Evolutionary conservation across 2,329 filamentous ascomycete species (phyloP).

Genomic region (Colletotrichum musae): DNA sequence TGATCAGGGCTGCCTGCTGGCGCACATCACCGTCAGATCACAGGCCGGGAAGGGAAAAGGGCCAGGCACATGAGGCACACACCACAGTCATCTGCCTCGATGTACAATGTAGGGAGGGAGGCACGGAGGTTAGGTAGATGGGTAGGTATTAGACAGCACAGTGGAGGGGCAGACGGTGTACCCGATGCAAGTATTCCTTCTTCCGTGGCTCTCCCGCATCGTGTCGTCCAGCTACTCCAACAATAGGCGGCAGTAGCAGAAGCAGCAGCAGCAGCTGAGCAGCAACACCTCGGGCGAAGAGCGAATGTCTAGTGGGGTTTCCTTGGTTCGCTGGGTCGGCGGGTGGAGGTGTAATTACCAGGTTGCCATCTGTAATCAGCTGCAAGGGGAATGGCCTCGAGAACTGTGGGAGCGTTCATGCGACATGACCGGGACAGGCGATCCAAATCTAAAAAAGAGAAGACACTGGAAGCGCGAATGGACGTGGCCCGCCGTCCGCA

Average conservation of each 20-base stretch:
- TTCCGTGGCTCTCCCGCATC: background rate
- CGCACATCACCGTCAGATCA: slow-evolving; percentile 19
- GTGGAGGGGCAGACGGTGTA: slow-evolving; percentile 34
- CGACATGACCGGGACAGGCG: slow-evolving; percentile 41
- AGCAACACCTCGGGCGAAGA: background rate
- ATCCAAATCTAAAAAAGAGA: slow-evolving; percentile 41
- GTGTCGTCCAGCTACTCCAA: background rate
- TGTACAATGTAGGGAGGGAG: no score
- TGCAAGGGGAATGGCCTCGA: slow-evolving; percentile 35
- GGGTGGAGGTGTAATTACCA: slow-evolving; percentile 41
- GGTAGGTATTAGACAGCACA: slow-evolving; percentile 4
- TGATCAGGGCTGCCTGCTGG: slow-evolving; percentile 29
- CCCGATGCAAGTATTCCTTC: slow-evolving; percentile 4
- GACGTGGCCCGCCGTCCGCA: slow-evolving; percentile 13
- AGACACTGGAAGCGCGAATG: slow-evolving; percentile 1
- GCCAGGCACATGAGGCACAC: slow-evolving; percentile 30
- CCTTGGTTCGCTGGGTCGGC: slow-evolving; percentile 5
- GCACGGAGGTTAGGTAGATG: no score
- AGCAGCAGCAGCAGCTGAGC: background rate
- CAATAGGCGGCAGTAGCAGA: background rate
- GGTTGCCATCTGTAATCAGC: slow-evolving; percentile 41
- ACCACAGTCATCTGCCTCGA: background rate
- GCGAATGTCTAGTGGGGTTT: background rate
- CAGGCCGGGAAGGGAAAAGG: slow-evolving; percentile 33
- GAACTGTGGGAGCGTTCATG: slow-evolving; percentile 36